phyloP scores from a whole-genome alignment of 1,139 yeast species.

The Yamadazyma diddensiae region DNA sequence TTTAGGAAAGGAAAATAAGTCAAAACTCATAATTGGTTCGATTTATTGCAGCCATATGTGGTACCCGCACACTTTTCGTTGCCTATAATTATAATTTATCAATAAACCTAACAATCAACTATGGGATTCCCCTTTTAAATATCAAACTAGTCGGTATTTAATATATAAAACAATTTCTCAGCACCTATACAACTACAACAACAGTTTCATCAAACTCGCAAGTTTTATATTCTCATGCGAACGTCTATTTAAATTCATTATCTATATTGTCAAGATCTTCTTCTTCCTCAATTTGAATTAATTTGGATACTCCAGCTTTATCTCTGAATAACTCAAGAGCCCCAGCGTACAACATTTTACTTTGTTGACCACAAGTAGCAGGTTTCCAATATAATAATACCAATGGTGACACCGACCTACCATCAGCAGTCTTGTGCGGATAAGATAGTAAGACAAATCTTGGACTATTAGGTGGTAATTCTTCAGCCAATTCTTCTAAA shows the following conservation, averaged over 20 bases:
- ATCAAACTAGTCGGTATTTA: too few relatives aligned
- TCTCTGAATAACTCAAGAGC: slow-evolving; percentile 77
- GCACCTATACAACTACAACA: too few relatives aligned
- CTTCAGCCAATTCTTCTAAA: slow-evolving; percentile 65
- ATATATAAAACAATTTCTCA: too few relatives aligned
- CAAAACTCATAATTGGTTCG: too few relatives aligned
- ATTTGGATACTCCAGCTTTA: slow-evolving; percentile 73
- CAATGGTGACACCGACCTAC: slow-evolving; percentile 69
- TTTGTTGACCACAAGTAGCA: slow-evolving; percentile 72
- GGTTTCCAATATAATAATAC: slow-evolving; percentile 85
- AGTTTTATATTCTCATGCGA: too few relatives aligned
- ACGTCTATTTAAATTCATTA: slow-evolving; percentile 5
- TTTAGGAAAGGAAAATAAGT: too few relatives aligned
- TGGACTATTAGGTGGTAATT: slow-evolving; percentile 80
- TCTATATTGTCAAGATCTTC: slow-evolving; percentile 58
- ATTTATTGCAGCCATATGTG: too few relatives aligned
- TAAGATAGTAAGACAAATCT: slow-evolving; percentile 75
- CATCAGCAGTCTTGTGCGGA: slow-evolving; percentile 67
- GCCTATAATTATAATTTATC: too few relatives aligned
- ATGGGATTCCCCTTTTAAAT: too few relatives aligned
- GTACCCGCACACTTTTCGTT: too few relatives aligned
- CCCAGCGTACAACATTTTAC: slow-evolving; percentile 86
- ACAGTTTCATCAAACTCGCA: too few relatives aligned
- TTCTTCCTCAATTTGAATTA: slow-evolving; percentile 56
- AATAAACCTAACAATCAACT: too few relatives aligned